Percentiles rank a stretch among this genome's conserved stretches.
phyloP scores from a whole-genome alignment of 768 basidiomycete species.

The Macrolepiota fuliginosa region DNA sequence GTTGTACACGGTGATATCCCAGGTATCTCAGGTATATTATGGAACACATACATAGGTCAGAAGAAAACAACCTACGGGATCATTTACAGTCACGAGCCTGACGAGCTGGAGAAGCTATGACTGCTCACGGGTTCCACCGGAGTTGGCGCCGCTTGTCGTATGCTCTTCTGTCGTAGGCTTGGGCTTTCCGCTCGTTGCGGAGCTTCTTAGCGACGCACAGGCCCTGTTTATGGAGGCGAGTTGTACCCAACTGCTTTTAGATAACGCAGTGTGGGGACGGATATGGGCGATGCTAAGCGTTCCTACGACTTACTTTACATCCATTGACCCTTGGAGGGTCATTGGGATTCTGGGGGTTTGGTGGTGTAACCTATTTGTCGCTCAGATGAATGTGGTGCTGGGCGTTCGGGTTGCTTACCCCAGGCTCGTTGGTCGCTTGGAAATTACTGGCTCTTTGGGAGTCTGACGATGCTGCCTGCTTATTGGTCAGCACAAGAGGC shows the following conservation, averaged over 20 bases:
- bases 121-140: background rate
- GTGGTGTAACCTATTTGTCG: too few species aligned
- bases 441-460: background rate
- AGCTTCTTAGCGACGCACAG: background rate
- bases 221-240: conserved; percentile 2
- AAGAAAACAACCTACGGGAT: background rate
- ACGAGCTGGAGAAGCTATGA: background rate
- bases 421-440: background rate
- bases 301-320: too few species aligned
- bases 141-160: background rate
- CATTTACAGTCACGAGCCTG: background rate
- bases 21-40: too few species aligned
- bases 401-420: background rate
- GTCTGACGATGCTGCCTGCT: background rate
- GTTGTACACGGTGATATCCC: too few species aligned
- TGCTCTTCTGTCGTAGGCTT: background rate
- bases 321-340: too few species aligned
- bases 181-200: background rate
- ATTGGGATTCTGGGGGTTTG: too few species aligned
- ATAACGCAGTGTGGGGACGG: background rate
- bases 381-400: too few species aligned
- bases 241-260: background rate
- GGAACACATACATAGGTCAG: too few species aligned
- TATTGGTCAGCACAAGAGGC: background rate
- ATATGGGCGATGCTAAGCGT: too few species aligned